Conservation (phyloP, 2,329 filamentous ascomycete genomes). For the Lecanosticta acicola region DNA sequence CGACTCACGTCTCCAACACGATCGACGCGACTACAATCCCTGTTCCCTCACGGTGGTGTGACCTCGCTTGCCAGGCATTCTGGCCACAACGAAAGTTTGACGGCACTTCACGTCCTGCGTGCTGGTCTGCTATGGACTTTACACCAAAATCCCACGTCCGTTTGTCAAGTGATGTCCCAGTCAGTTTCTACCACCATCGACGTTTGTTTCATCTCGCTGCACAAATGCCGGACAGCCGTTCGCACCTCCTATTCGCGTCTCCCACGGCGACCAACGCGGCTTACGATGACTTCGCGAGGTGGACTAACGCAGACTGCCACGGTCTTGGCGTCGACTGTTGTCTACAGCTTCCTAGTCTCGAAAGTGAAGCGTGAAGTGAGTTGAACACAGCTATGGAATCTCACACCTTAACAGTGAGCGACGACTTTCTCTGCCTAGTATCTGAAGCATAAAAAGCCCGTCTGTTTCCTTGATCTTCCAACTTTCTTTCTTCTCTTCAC, state of each 20-base stretch:
- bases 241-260: background rate
- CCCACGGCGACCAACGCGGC: background rate
- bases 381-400: background rate
- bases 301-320: too few species aligned
- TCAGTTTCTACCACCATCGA: background rate
- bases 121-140: background rate
- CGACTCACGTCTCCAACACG: too few species aligned
- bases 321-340: constrained; percentile 1
- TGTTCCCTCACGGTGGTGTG: background rate
- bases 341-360: background rate
- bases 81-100: background rate
- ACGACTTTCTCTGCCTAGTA: background rate
- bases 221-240: background rate
- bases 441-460: background rate
- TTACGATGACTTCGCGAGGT: background rate
- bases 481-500: background rate
- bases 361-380: background rate
- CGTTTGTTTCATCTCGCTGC: background rate
- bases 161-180: background rate
- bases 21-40: background rate
- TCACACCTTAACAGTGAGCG: background rate
- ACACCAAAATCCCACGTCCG: background rate
- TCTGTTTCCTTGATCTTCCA: background rate
- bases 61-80: background rate
- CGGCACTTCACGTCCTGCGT: background rate